Base-by-base conservation (phyloP, 2,329 filamentous ascomycete genomes). In the Cladosporium sp. region DNA sequence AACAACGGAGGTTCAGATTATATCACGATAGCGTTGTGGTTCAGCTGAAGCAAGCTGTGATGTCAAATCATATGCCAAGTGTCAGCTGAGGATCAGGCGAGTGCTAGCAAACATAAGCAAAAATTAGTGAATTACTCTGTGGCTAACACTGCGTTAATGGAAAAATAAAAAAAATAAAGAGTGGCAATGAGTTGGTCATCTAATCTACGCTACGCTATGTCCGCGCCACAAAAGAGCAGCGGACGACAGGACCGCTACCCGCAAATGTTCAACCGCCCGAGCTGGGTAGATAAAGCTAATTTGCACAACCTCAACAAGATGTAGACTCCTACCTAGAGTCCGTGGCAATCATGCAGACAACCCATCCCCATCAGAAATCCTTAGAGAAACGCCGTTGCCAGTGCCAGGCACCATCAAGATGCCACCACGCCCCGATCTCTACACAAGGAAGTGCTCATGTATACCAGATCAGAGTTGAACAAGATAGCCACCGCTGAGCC, bases 141-240 rank as follows among this genome's bases (percentile, higher is more conserved):
- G n/a, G n/a, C n/a, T n/a, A n/a, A n/a, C n/a, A n/a, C n/a, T n/a
- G n/a, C n/a, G n/a, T n/a, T n/a, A n/a, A n/a, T n/a, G n/a, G n/a
- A n/a, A n/a, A n/a, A n/a, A n/a, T n/a, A n/a, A 39, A 6, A n/a
- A 39, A 39, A 3, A 15, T 15, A 57, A 57, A 51, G 55, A 57
- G 55, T 45, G 55, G 36, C 45, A 57, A 35, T 20, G 55, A 57
- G 55, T 57, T 57, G 55, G 49, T 39, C 56, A 39, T 58, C 56
- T 58, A 58, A 17, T 37, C 56, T 58, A 58, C 36, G 17, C 40
- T 13, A 47, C n/a, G 0, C 28, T 28, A 9, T 22, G 9, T 3
- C 35, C 13, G 8, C 13, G 20, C 35, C 39, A 7, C 20, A 17
- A 19, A 10, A 32, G 28, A 9, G 28, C 28, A 10, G 12, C 4